These are phyloP conservation scores for Barnettozyma hawaiiensis DNA, from an alignment of 1,139 yeast genomes.

Conservation along the genomic window DNA sequence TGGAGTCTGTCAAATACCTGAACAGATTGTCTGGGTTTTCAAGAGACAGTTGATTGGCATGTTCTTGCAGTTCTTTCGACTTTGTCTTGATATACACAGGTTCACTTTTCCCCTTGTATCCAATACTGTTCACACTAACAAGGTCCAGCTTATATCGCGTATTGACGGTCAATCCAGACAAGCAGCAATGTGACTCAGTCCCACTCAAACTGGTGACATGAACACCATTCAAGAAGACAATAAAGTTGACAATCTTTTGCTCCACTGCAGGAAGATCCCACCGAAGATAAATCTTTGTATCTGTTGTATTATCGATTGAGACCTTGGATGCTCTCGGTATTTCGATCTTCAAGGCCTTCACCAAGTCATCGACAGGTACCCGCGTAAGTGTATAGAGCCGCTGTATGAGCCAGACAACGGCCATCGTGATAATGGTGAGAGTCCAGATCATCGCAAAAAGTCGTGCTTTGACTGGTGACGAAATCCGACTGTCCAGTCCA, in stretches of 20 bases:
- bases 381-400: constrained; percentile 30
- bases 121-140: constrained; percentile 44
- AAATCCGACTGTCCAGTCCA: too few species aligned
- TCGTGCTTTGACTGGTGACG: too few species aligned
- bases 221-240: constrained; percentile 43
- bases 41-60: constrained; percentile 13
- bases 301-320: constrained; percentile 50
- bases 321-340: constrained; percentile 54
- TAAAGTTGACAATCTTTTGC: constrained; percentile 26
- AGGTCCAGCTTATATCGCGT: constrained; percentile 51
- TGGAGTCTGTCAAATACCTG: constrained; percentile 21
- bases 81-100: constrained; percentile 42
- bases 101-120: constrained; percentile 41
- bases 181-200: constrained; percentile 33
- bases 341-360: constrained; percentile 45
- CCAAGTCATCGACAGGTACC: constrained; percentile 46
- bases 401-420: constrained; percentile 22
- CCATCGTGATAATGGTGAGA: constrained; percentile 14
- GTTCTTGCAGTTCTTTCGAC: constrained; percentile 16
- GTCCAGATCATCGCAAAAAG: constrained; percentile 18
- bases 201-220: constrained; percentile 25
- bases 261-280: constrained; percentile 39
- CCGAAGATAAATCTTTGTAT: constrained; percentile 44
- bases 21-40: constrained; percentile 26
- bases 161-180: constrained; percentile 42